Conservation (phyloP, 2,329 filamentous ascomycete species). For the Nemania bipapillata region DNA sequence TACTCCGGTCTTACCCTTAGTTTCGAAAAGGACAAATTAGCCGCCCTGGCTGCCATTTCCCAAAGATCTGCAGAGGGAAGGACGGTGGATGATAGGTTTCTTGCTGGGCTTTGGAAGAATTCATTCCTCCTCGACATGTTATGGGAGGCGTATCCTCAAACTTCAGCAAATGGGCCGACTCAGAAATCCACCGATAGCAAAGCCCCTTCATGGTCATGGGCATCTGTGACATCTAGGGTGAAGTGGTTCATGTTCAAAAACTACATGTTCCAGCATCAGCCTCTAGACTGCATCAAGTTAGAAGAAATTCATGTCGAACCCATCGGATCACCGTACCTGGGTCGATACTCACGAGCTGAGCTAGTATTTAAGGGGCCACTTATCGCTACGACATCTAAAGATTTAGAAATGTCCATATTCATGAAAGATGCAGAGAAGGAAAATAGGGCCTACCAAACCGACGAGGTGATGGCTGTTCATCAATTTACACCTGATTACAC, state of each 20-base stretch:
- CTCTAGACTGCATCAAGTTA: conserved; percentile 5
- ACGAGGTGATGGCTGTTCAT: conserved; percentile 22
- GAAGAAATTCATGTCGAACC: conserved; percentile 10
- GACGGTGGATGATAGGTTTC: conserved; percentile 8
- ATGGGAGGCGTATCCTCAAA: conserved; percentile 27
- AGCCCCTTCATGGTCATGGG: conserved; percentile 34
- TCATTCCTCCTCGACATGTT: conserved; percentile 29
- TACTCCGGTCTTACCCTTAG: conserved; percentile 32
- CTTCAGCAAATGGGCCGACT: conserved; percentile 5
- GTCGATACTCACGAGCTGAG: conserved; percentile 6
- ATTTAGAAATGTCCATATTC: conserved; percentile 25
- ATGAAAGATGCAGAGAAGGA: conserved; percentile 20
- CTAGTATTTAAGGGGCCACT: conserved; percentile 14
- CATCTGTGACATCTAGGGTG: conserved; percentile 26
- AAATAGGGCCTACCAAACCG: background rate
- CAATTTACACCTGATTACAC: conserved; percentile 26
- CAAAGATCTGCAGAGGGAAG: conserved; percentile 17
- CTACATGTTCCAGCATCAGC: conserved; percentile 22
- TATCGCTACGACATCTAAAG: conserved; percentile 17
- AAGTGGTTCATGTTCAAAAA: conserved; percentile 33
- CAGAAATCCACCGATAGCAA: background rate
- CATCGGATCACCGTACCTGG: conserved; percentile 16
- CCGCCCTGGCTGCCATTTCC: conserved; percentile 33
- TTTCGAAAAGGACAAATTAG: conserved; percentile 33
- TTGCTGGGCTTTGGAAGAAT: conserved; percentile 28